Conservation (phyloP, 78 protist genomes). For the Dictyostelium intermedium region DNA sequence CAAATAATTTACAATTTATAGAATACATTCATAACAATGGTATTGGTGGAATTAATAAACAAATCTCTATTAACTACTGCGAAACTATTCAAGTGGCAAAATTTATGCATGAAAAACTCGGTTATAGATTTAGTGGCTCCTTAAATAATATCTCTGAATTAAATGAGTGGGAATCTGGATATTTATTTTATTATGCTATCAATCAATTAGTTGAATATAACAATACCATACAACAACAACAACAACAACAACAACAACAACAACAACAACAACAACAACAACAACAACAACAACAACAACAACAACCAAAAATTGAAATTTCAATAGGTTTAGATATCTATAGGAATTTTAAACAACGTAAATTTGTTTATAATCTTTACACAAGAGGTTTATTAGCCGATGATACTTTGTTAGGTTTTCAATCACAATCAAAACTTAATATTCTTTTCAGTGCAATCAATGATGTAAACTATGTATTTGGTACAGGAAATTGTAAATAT, state of each 20-base stretch:
- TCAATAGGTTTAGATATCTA: neutral
- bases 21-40: neutral
- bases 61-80: neutral
- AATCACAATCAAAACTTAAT: neutral
- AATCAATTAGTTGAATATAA: neutral
- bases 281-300: too few species aligned
- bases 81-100: neutral
- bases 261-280: too few species aligned
- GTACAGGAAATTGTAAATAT: neutral
- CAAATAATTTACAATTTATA: neutral
- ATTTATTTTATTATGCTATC: neutral
- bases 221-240: too few species aligned
- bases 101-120: neutral
- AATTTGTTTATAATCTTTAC: neutral
- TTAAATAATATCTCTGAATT: neutral
- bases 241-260: too few species aligned
- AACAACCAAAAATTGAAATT: neutral
- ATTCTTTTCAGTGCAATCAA: neutral
- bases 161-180: neutral
- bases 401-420: neutral
- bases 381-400: neutral
- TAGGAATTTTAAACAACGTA: neutral
- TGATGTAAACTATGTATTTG: neutral
- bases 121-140: neutral
- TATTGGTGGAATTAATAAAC: neutral